Conservation (phyloP, 1,284 basidiomycete species). For the Heterobasidion occidentale region DNA sequence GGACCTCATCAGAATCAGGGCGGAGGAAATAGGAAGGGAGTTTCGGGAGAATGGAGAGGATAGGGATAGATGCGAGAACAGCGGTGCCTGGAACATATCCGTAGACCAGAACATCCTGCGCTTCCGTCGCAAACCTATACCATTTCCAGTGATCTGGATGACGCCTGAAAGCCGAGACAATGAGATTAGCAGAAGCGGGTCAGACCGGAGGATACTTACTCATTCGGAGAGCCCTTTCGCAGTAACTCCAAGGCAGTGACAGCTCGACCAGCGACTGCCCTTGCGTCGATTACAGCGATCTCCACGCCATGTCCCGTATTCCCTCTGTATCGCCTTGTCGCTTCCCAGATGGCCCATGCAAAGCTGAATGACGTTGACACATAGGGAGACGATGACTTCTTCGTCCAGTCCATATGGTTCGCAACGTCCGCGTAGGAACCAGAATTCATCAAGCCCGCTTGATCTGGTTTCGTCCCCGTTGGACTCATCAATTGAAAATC, state of each 20-base stretch:
- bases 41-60: slow-evolving; percentile 51
- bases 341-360: slow-evolving; percentile 75
- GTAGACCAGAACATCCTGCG: slow-evolving; percentile 66
- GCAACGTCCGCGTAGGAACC: slow-evolving; percentile 50
- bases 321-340: slow-evolving; percentile 58
- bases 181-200: slow-evolving; percentile 2
- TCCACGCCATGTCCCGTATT: slow-evolving; percentile 66
- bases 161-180: slow-evolving; percentile 32
- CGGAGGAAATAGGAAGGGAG: slow-evolving; percentile 65
- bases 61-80: slow-evolving; percentile 60
- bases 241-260: slow-evolving; percentile 59
- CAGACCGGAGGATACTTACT: slow-evolving; percentile 34
- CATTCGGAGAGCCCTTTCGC: slow-evolving; percentile 36
- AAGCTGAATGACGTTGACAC: slow-evolving; percentile 73
- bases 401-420: slow-evolving; percentile 68
- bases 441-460: slow-evolving; percentile 19
- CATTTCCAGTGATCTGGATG: slow-evolving; percentile 63
- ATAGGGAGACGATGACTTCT: slow-evolving; percentile 56
- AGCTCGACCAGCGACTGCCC: slow-evolving; percentile 44
- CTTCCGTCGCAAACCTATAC: slow-evolving; percentile 64
- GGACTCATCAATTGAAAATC: slow-evolving; percentile 20
- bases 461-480: slow-evolving; percentile 7
- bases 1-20: slow-evolving; percentile 26
- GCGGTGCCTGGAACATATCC: slow-evolving; percentile 58
- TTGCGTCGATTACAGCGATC: slow-evolving; percentile 69